These are phyloP conservation scores for Boletus pseudopeckii DNA, from an alignment of 768 basidiomycete genomes.

Conservation along the genomic window DNA sequence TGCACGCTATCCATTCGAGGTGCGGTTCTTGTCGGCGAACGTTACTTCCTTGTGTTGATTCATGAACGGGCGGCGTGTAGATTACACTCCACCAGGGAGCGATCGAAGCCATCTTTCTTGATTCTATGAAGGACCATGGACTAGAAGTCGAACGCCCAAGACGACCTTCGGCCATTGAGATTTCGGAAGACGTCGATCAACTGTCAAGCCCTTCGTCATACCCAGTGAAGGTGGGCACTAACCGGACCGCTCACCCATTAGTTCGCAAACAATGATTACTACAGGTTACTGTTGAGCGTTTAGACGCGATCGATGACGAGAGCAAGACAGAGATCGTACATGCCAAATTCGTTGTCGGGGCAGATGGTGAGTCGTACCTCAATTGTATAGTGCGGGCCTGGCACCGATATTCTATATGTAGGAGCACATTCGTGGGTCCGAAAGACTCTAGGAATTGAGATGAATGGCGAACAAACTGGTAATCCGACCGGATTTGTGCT, in stretches of 20 bases:
- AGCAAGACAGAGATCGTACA: constrained; percentile 31
- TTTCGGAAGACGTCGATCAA: constrained; percentile 36
- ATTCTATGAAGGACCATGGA: constrained; percentile 33
- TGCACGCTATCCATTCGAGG: constrained; percentile 73
- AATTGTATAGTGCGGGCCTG: neutral
- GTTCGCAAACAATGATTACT: neutral
- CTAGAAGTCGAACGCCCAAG: constrained; percentile 37
- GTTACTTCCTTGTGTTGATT: neutral
- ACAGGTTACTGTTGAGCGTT: constrained; percentile 25
- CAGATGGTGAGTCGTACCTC: constrained; percentile 27
- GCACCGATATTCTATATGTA: constrained; percentile 1
- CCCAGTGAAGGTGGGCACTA: constrained; percentile 28
- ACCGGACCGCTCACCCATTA: neutral
- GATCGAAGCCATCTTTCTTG: constrained; percentile 41
- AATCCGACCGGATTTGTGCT: neutral
- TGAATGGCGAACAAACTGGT: constrained; percentile 52
- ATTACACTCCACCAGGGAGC: constrained; percentile 40
- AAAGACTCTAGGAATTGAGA: constrained; percentile 39
- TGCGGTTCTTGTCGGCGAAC: constrained; percentile 17
- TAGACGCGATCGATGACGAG: constrained; percentile 27
- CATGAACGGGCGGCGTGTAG: constrained; percentile 9
- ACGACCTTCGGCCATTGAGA: constrained; percentile 29
- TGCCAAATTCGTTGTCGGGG: constrained; percentile 36
- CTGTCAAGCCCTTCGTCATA: constrained; percentile 32
- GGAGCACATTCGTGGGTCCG: constrained; percentile 49